Percentiles rank a stretch among this genome's conserved stretches.
Evolutionary conservation across 768 basidiomycete genomes (phyloP).

Genomic region (Mycena haematopus): DNA sequence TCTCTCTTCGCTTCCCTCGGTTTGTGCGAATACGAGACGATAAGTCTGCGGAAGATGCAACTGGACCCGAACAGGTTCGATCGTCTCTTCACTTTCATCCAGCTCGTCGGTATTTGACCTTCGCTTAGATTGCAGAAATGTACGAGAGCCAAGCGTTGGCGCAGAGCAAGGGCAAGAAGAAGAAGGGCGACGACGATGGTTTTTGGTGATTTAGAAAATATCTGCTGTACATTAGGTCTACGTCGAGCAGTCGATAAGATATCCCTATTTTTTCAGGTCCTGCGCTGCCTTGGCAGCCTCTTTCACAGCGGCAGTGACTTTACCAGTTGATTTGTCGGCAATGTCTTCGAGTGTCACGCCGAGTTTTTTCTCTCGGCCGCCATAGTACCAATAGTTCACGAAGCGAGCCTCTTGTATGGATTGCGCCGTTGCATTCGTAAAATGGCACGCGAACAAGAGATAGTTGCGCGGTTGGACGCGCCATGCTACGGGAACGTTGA

Average conservation of each 20-base stretch:
- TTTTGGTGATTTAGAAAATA: conserved; percentile 65
- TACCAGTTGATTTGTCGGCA: conserved; percentile 42
- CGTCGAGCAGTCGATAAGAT: conserved; percentile 29
- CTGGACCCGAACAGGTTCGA: conserved; percentile 87
- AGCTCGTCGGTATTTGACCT: conserved; percentile 9
- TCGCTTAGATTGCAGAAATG: conserved; percentile 85
- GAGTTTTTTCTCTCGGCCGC: conserved; percentile 80
- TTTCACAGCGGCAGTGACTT: conserved; percentile 58
- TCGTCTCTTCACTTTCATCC: neutral
- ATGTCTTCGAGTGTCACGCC: conserved; percentile 40
- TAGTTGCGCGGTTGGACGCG: conserved; percentile 95
- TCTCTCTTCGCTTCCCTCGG: conserved; percentile 95
- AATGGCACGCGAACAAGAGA: conserved; percentile 92
- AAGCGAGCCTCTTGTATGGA: conserved; percentile 84
- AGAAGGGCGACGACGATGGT: conserved; percentile 73
- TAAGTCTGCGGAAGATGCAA: conserved; percentile 91
- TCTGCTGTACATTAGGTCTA: conserved; percentile 34
- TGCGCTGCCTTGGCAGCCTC: conserved; percentile 55
- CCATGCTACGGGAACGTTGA: conserved; percentile 68
- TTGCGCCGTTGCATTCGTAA: conserved; percentile 90
- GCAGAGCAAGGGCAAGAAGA: conserved; percentile 72
- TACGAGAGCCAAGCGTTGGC: conserved; percentile 88
- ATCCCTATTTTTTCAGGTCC: conserved; percentile 29
- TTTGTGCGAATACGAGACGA: conserved; percentile 94
- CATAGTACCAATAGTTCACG: conserved; percentile 88